These are phyloP conservation scores for Aureobasidium sp. DNA, from an alignment of 2,329 filamentous ascomycete genomes.

Conservation along the genomic window DNA sequence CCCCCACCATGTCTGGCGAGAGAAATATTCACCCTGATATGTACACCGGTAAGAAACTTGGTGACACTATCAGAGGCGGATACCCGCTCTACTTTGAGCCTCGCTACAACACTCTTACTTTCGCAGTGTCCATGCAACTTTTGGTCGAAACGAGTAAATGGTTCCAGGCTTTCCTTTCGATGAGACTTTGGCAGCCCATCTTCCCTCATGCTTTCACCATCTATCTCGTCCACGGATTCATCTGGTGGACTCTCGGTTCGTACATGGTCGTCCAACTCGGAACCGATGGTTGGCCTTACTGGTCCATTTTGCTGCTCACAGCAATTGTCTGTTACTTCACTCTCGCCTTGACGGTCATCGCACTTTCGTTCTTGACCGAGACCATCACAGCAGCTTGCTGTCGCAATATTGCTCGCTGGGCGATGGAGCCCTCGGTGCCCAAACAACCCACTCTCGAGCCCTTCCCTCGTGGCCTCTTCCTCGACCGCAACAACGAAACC, in stretches of 20 bases:
- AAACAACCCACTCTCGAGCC: constrained; percentile 18
- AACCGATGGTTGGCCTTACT: constrained; percentile 23
- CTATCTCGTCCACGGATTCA: constrained; percentile 39
- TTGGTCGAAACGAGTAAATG: constrained; percentile 28
- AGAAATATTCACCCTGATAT: constrained; percentile 36
- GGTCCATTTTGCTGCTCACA: constrained; percentile 27
- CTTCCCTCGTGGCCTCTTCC: constrained; percentile 18
- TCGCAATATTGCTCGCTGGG: constrained; percentile 20
- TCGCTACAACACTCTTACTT: constrained; percentile 35
- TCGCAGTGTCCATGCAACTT: constrained; percentile 27
- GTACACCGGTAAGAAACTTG: constrained; percentile 29
- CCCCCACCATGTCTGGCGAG: constrained; percentile 33
- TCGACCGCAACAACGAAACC: constrained; percentile 8
- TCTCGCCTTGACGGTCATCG: constrained; percentile 14
- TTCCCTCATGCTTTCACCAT: constrained; percentile 44
- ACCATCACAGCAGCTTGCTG: constrained; percentile 4
- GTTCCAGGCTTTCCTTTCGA: constrained; percentile 35
- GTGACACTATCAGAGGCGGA: constrained; percentile 25
- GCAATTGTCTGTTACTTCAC: constrained; percentile 28
- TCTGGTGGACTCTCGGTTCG: constrained; percentile 37
- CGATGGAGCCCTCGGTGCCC: constrained; percentile 19
- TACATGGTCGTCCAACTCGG: constrained; percentile 30
- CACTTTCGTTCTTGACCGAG: constrained; percentile 6
- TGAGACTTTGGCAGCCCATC: constrained; percentile 31
- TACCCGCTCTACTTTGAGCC: constrained; percentile 39